Percentiles rank a stretch among this genome's conserved stretches.
These are phyloP conservation scores for Senecio squalidus DNA, from an alignment of 140 eudicot species.

Conservation along the genomic window DNA sequence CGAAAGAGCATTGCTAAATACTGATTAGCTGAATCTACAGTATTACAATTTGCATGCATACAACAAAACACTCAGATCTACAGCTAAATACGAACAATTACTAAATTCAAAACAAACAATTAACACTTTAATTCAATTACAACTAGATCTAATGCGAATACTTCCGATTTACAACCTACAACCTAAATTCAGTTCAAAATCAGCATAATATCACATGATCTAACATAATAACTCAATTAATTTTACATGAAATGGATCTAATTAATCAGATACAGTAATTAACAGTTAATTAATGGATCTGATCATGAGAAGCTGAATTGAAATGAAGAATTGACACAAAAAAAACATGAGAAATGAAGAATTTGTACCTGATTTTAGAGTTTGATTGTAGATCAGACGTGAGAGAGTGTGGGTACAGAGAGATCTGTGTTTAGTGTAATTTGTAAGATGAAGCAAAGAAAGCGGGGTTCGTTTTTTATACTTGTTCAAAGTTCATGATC, in stretches of 20 bases:
- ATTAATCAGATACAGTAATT: too few relatives aligned
- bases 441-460: not conserved
- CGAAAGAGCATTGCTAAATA: not conserved
- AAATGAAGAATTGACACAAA: too few relatives aligned
- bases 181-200: not conserved
- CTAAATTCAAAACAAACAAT: not conserved
- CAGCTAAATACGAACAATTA: slow-evolving; percentile 6
- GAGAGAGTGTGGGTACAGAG: not conserved
- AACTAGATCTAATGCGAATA: not conserved
- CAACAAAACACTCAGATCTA: slow-evolving; percentile 19
- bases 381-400: not conserved
- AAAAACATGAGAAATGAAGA: not conserved
- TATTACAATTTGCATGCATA: not conserved
- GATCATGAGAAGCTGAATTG: not conserved
- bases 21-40: not conserved
- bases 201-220: not conserved
- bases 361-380: not conserved
- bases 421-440: not conserved
- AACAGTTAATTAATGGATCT: not conserved
- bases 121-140: not conserved
- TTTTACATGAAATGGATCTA: not conserved
- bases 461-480: not conserved
- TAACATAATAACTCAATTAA: not conserved
- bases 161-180: too few relatives aligned
- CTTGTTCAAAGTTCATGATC: not conserved